Percentiles rank a stretch among this genome's conserved stretches.
Conservation (phyloP, 2,329 filamentous ascomycete species). For the Fusarium burgessii region DNA sequence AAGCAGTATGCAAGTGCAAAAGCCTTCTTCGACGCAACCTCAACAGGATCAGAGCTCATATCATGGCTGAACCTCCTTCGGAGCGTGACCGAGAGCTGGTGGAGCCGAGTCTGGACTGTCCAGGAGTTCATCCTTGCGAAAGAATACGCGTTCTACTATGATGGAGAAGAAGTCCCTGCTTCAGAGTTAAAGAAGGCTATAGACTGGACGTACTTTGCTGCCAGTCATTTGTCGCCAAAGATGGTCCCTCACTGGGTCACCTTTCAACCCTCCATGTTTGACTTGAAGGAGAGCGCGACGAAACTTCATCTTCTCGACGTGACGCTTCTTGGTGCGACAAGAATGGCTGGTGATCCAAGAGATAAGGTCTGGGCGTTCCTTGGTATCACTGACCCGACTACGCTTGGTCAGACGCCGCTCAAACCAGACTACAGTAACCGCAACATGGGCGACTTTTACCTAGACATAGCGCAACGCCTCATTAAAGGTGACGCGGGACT, state of each 20-base stretch:
- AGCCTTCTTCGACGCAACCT: constrained; percentile 17
- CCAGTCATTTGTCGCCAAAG: background rate
- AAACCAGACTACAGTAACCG: constrained; percentile 9
- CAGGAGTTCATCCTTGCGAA: constrained; percentile 24
- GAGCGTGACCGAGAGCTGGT: constrained; percentile 21
- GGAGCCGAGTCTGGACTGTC: constrained; percentile 28
- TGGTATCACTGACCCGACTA: background rate
- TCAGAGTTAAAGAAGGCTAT: constrained; percentile 14
- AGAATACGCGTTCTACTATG: constrained; percentile 13
- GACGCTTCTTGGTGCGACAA: constrained; percentile 12
- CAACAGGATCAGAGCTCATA: constrained; percentile 4
- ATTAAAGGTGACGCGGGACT: constrained; percentile 6
- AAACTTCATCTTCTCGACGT: constrained; percentile 10
- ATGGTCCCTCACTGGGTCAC: constrained; percentile 3
- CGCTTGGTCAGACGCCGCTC: background rate
- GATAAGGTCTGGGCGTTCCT: constrained; percentile 29
- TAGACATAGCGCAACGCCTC: constrained; percentile 12
- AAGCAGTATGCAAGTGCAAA: constrained; percentile 18
- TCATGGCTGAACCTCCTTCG: constrained; percentile 10
- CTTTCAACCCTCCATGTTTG: constrained; percentile 24
- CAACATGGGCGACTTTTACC: constrained; percentile 22
- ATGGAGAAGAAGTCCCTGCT: background rate
- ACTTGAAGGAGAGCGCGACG: background rate
- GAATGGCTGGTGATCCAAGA: constrained; percentile 16
- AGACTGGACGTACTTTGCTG: constrained; percentile 27